phyloP scores from a whole-genome alignment of 2,329 filamentous ascomycete species.

The Xylaria arbuscula region DNA sequence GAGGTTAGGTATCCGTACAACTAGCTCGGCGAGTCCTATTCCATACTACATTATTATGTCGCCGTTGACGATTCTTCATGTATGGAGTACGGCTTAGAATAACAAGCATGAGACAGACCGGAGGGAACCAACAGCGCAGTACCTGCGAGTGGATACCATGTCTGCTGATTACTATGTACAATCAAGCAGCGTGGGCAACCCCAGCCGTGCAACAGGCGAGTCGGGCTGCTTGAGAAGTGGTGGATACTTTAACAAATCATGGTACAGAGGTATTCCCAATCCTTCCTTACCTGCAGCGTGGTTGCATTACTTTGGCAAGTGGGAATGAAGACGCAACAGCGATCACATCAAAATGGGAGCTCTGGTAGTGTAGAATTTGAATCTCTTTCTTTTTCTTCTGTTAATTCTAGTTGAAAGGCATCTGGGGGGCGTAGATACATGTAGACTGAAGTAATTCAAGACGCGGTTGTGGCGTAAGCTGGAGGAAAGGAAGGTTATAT shows the following conservation, averaged over 20 bases:
- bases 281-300: constrained; percentile 7
- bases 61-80: neutral
- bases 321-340: neutral
- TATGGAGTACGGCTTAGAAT: neutral
- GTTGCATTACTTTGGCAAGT: constrained; percentile 18
- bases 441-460: constrained; percentile 4
- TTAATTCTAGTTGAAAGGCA: constrained; percentile 3
- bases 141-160: neutral
- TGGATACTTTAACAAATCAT: constrained; percentile 8
- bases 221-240: neutral
- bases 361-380: neutral
- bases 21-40: constrained; percentile 12
- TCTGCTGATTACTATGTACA: constrained; percentile 15
- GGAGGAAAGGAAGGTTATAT: constrained; percentile 4
- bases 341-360: constrained; percentile 1
- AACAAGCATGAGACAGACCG: neutral
- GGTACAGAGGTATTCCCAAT: constrained; percentile 3
- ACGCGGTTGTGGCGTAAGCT: constrained; percentile 5
- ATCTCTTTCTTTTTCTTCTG: constrained; percentile 13
- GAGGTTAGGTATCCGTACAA: neutral
- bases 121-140: constrained; percentile 9
- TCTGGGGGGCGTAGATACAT: constrained; percentile 26
- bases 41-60: neutral
- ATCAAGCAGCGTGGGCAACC: constrained; percentile 12
- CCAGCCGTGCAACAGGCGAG: constrained; percentile 6